Percentiles rank a stretch among this genome's conserved stretches.
Evolutionary conservation across 495 filamentous ascomycete genomes (phyloP).

Genomic region (Xylaria cubensis): DNA sequence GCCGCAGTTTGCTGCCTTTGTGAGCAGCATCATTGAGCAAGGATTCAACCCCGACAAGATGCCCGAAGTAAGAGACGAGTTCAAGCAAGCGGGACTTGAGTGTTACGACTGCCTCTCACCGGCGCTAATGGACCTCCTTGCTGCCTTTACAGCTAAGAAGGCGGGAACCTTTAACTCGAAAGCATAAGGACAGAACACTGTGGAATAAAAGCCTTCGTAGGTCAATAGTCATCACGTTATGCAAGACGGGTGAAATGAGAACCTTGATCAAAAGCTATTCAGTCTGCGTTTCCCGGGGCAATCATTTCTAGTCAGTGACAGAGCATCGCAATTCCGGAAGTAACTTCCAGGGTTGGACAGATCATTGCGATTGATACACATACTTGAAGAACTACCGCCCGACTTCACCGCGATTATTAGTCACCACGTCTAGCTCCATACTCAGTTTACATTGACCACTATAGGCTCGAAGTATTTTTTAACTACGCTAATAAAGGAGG

Average conservation of each 20-base stretch:
- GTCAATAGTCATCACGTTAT: background rate
- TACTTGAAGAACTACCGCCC: too few relatives aligned
- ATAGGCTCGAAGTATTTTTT: too few relatives aligned
- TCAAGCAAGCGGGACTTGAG: conserved; percentile 57
- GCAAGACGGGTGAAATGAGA: background rate
- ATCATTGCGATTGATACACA: too few relatives aligned
- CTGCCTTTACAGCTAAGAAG: conserved; percentile 61
- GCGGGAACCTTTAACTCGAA: conserved; percentile 34
- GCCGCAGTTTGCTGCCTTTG: conserved; percentile 67
- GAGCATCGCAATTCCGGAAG: too few relatives aligned
- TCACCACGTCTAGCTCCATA: too few relatives aligned
- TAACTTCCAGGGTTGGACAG: too few relatives aligned
- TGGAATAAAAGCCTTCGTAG: background rate
- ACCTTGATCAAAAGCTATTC: too few relatives aligned
- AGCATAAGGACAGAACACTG: background rate
- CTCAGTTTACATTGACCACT: too few relatives aligned
- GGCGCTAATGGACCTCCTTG: conserved; percentile 64
- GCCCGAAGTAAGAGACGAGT: conserved; percentile 55
- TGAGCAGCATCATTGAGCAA: conserved; percentile 67
- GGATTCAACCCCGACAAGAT: conserved; percentile 61
- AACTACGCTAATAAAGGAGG: too few relatives aligned
- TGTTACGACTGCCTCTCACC: conserved; percentile 64
- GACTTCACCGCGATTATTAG: too few relatives aligned
- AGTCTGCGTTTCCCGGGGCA: too few relatives aligned
- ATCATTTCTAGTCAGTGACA: too few relatives aligned